Evolutionary conservation across 2,329 filamentous ascomycete species (phyloP).

Genomic region (Clonostachys rosea): DNA sequence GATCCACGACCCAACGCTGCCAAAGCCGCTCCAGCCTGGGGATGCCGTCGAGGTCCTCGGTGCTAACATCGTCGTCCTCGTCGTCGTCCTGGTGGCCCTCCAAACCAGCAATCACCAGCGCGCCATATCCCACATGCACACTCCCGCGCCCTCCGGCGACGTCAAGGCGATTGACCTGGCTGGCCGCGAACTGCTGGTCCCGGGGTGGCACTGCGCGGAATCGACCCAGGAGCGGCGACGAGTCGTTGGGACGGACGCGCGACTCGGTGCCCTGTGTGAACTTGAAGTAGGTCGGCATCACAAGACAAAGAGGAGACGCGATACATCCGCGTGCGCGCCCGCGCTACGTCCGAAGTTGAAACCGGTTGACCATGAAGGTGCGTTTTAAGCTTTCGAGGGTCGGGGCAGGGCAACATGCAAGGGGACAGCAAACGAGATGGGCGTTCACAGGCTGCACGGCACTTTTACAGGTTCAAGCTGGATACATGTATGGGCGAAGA

Average conservation of each 20-base stretch:
- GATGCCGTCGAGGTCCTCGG: constrained; percentile 4
- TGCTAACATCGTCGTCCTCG: constrained; percentile 9
- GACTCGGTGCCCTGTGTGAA: constrained; percentile 64
- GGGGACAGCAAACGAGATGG: too few relatives aligned
- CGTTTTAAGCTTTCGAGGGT: too few relatives aligned
- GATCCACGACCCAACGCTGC: constrained; percentile 36
- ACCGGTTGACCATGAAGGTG: too few relatives aligned
- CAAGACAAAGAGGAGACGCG: constrained; percentile 2
- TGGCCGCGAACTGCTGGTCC: constrained; percentile 12
- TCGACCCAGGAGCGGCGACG: constrained; percentile 58
- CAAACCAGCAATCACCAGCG: constrained; percentile 39
- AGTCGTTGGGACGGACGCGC: constrained; percentile 41
- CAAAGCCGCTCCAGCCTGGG: constrained; percentile 23
- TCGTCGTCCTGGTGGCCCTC: constrained; percentile 21
- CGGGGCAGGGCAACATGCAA: too few relatives aligned
- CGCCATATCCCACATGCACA: constrained; percentile 53
- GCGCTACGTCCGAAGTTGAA: background rate
- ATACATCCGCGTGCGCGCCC: background rate
- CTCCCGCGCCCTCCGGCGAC: constrained; percentile 37
- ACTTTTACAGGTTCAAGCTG: too few relatives aligned
- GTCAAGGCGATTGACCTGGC: constrained; percentile 30
- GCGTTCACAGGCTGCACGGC: too few relatives aligned
- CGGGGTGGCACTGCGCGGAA: constrained; percentile 57
- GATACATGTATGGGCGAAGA: too few relatives aligned
- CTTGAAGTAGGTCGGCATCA: constrained; percentile 62